Conservation (phyloP, 331 rosid species). For the Rosa hybrid region DNA sequence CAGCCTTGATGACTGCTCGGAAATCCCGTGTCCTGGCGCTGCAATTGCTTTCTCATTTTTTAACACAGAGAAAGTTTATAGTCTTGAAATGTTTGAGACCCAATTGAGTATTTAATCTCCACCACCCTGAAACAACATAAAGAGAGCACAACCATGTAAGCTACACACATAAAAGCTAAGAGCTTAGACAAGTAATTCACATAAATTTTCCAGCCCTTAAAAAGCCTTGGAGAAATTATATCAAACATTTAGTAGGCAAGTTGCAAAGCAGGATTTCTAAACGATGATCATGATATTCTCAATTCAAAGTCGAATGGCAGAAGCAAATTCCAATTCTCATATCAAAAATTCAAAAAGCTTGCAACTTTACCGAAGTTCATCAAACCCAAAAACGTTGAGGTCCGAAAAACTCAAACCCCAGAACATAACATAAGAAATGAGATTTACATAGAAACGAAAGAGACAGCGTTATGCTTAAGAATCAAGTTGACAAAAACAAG, state of each 20-base stretch:
- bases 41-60: constrained; percentile 40
- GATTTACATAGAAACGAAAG: background rate
- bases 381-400: background rate
- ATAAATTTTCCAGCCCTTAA: background rate
- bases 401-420: background rate
- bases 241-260: constrained; percentile 4
- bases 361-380: constrained; percentile 2
- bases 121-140: constrained; percentile 29
- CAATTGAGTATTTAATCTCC: constrained; percentile 26
- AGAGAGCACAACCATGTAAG: constrained; percentile 1
- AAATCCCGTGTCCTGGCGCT: constrained; percentile 29
- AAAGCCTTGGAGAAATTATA: background rate
- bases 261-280: background rate
- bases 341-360: background rate
- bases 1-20: constrained; percentile 44
- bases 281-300: too few relatives aligned
- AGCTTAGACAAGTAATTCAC: background rate
- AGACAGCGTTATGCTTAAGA: background rate
- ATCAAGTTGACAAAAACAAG: background rate
- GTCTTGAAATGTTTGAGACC: constrained; percentile 6
- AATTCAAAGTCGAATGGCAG: background rate
- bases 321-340: background rate
- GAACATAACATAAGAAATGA: background rate
- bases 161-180: background rate
- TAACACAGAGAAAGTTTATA: background rate